Conservation (phyloP, 2,329 filamentous ascomycete species). For the Dissoconium aciculare region DNA sequence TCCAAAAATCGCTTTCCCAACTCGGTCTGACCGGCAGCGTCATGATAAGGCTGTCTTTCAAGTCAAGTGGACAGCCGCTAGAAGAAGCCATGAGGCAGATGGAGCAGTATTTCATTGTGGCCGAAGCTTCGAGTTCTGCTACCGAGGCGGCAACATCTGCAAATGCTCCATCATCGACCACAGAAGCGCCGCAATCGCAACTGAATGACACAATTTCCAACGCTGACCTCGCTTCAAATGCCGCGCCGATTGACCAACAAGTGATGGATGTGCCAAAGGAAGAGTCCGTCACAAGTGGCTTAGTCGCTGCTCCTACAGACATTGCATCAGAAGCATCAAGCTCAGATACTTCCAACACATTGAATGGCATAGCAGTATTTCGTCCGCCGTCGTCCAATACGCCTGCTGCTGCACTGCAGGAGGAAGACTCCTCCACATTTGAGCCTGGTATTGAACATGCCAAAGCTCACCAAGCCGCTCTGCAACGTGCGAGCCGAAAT, state of each 20-base stretch:
- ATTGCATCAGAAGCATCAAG: conserved; percentile 3
- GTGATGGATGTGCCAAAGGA: conserved; percentile 7
- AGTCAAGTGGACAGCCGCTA: conserved; percentile 58
- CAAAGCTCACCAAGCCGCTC: conserved; percentile 55
- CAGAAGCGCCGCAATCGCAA: conserved; percentile 9
- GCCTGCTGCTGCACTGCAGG: conserved; percentile 54
- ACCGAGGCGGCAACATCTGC: conserved; percentile 12
- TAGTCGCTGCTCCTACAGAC: background rate
- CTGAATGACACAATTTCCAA: conserved; percentile 15
- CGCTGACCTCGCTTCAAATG: conserved; percentile 11
- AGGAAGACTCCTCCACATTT: conserved; percentile 60
- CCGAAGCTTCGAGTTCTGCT: conserved; percentile 16
- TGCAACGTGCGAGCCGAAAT: conserved; percentile 51
- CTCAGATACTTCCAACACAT: conserved; percentile 7
- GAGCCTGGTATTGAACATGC: conserved; percentile 61
- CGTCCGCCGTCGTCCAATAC: conserved; percentile 59
- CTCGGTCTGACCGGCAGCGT: conserved; percentile 72
- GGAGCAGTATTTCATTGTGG: conserved; percentile 51
- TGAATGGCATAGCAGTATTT: conserved; percentile 41
- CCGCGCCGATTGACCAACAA: conserved; percentile 16
- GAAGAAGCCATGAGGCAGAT: conserved; percentile 79
- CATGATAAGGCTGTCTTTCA: conserved; percentile 63
- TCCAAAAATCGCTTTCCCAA: conserved; percentile 79
- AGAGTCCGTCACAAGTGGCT: too few relatives aligned
- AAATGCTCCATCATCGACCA: conserved; percentile 16